phyloP scores from a whole-genome alignment of 2,329 filamentous ascomycete species.

The Knufia petricola region DNA sequence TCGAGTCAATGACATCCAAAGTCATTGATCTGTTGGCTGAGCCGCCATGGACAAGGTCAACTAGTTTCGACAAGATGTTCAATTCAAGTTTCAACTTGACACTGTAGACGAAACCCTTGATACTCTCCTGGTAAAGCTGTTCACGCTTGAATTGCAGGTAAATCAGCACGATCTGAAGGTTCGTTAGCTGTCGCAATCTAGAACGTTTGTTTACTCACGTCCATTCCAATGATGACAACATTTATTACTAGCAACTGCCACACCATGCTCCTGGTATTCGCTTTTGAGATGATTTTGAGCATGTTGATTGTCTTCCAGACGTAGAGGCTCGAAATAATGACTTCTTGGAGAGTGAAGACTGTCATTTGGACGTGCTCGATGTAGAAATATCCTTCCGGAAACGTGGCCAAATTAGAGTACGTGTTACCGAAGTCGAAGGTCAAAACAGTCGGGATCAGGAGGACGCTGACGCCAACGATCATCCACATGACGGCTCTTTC shows the following conservation, averaged over 20 bases:
- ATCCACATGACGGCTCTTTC: conserved; percentile 34
- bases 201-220: conserved; percentile 21
- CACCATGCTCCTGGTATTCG: conserved; percentile 36
- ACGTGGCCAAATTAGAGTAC: conserved; percentile 14
- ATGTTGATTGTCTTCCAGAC: conserved; percentile 45
- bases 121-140: conserved; percentile 37
- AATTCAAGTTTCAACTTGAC: conserved; percentile 41
- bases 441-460: conserved; percentile 35
- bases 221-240: conserved; percentile 37
- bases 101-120: conserved; percentile 39
- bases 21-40: conserved; percentile 7
- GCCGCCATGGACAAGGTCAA: conserved; percentile 18
- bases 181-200: neutral
- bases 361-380: conserved; percentile 48
- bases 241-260: conserved; percentile 41
- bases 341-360: conserved; percentile 46
- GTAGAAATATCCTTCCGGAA: conserved; percentile 30
- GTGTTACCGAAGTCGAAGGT: conserved; percentile 37
- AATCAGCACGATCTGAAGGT: conserved; percentile 26
- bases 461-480: conserved; percentile 36
- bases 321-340: conserved; percentile 44
- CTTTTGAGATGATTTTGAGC: conserved; percentile 33
- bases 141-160: conserved; percentile 33
- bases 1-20: conserved; percentile 7
- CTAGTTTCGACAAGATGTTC: conserved; percentile 37